phyloP scores from a whole-genome alignment of 441 rosid genomes.

The Corymbia citriodora region DNA sequence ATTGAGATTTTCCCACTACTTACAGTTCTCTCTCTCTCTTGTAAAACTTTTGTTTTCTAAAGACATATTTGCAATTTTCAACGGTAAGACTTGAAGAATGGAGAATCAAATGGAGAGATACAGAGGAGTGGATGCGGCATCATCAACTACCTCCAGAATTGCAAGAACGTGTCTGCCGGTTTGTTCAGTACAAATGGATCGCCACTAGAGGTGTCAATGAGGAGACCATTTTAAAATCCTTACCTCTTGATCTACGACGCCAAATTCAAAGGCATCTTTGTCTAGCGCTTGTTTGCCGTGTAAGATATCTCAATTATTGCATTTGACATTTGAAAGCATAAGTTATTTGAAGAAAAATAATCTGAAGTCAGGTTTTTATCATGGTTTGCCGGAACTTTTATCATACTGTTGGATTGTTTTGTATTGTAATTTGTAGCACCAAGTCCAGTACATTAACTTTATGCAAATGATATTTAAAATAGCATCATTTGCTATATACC shows the following conservation, averaged over 20 bases:
- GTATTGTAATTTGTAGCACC: not conserved
- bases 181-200: conserved; percentile 81
- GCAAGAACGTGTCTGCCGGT: conserved; percentile 78
- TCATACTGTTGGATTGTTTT: not conserved
- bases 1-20: not conserved
- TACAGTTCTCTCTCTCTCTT: not conserved
- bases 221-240: conserved; percentile 61
- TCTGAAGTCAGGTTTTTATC: no score
- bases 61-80: conserved; percentile 79
- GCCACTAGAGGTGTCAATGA: conserved; percentile 82
- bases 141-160: conserved; percentile 68
- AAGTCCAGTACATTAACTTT: not conserved
- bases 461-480: not conserved
- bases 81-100: conserved; percentile 82
- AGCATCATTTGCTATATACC: not conserved
- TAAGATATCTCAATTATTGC: conserved; percentile 14
- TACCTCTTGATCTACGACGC: conserved; percentile 72
- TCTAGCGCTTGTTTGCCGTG: conserved; percentile 85
- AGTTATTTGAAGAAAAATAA: not conserved
- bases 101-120: conserved; percentile 73
- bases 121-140: conserved; percentile 97
- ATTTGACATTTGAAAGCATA: not conserved
- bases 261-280: conserved; percentile 83
- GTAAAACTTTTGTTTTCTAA: conserved; percentile 3
- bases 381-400: no score